Base-by-base conservation (phyloP, 139 green algal species). In the Chlorella sp. region DNA sequence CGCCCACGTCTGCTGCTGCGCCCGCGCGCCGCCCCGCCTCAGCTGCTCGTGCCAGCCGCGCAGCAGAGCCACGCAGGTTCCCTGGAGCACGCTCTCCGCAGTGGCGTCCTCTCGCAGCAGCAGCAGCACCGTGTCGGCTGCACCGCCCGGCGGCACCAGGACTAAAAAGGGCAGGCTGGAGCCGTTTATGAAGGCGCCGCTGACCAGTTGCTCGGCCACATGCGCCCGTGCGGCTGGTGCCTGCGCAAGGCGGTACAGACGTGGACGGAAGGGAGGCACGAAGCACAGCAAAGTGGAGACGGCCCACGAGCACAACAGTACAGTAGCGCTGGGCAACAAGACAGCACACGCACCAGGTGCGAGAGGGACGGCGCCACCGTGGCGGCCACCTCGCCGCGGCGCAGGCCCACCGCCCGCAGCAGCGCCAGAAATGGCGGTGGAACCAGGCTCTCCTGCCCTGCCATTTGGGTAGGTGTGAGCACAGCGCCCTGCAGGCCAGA, bases 401-500 rank as follows among this genome's bases (percentile, higher is more conserved):
- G 27, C 33, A 66, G n/a, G 40, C 42, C 29, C 40, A 64, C 31
- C 64, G 19, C 6, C 19, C 36, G 40, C 33, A 77, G 58, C 36
- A 60, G 56, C 51, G 66, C 60, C 68, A 66, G 51, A 38, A 85
- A 46, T 14, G 82, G 76, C 8, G 86, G 86, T 33, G 83, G 35
- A 46, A 85, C 66, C 65, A 90, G 48, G 56, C 66, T 77, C 45
- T 90, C 86, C 12, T 63, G n/a, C 6, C 8, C 59, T 17, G 81
- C 77, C 41, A 82, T 40, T 38, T 84, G 40, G 0, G 9, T 19
- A 0, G 83, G 83, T 5, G 62, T 76, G 11, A 79, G 76, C 48
- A 85, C 64, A 8, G 65, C 63, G 4, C 77, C 84, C 64, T 77
- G 48, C n/a, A n/a, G n/a, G n/a, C n/a, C n/a, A n/a, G n/a, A n/a